These are phyloP conservation scores for Tricholoma saponaceum DNA, from an alignment of 768 basidiomycete genomes.

Conservation along the genomic window DNA sequence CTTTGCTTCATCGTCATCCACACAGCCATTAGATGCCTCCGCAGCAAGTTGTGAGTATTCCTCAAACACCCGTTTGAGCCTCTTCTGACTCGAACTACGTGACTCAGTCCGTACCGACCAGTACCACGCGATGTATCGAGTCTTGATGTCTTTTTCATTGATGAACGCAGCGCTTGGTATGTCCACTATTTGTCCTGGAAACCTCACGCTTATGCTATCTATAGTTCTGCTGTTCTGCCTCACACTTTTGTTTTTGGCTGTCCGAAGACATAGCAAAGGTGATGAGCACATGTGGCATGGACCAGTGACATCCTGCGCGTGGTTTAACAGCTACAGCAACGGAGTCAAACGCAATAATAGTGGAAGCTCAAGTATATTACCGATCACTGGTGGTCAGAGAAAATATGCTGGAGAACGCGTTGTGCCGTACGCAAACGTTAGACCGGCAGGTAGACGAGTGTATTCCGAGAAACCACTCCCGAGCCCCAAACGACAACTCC, in stretches of 20 bases:
- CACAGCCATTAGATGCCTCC: slow-evolving; percentile 49
- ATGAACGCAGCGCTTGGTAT: slow-evolving; percentile 71
- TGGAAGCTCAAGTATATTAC: slow-evolving; percentile 34
- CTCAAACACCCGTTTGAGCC: neutral
- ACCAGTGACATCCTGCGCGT: slow-evolving; percentile 67
- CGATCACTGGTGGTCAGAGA: slow-evolving; percentile 18
- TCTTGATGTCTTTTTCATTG: slow-evolving; percentile 74
- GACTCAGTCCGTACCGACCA: slow-evolving; percentile 73
- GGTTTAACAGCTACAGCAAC: slow-evolving; percentile 58
- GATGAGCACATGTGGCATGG: slow-evolving; percentile 62
- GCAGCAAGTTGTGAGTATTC: slow-evolving; percentile 59
- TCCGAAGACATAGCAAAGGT: slow-evolving; percentile 39
- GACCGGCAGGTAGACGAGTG: slow-evolving; percentile 9
- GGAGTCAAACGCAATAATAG: slow-evolving; percentile 31
- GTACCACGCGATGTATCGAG: slow-evolving; percentile 86
- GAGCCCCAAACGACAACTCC: slow-evolving; percentile 12
- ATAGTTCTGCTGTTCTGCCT: slow-evolving; percentile 36
- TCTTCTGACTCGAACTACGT: slow-evolving; percentile 5
- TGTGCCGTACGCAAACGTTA: slow-evolving; percentile 14
- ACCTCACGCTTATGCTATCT: neutral
- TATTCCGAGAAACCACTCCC: slow-evolving; percentile 22
- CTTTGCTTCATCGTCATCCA: slow-evolving; percentile 51
- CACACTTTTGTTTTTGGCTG: slow-evolving; percentile 34
- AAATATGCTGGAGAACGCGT: slow-evolving; percentile 7
- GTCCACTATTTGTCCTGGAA: slow-evolving; percentile 18